Evolutionary conservation across 352 stramenopile genomes (phyloP), one percentile per base, ranked within the genome.

Genomic region (Pythium sp.): DNA sequence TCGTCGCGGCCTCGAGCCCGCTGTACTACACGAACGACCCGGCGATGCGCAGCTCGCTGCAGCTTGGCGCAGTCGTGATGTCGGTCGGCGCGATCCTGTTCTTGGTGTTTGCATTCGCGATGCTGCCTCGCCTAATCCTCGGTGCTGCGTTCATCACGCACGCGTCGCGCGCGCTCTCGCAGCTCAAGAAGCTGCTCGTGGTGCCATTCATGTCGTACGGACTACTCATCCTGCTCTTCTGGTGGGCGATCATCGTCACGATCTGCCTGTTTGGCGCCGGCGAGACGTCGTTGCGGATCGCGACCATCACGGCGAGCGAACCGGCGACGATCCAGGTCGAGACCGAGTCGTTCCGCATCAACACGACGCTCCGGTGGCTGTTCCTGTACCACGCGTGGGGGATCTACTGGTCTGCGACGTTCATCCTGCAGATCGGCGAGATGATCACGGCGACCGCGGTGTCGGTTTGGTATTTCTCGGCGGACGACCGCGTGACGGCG

Each of bases 121-220:
- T 90, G 69, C 74, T 95, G 59, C 83, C 81, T 1, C 72, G 85
- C 5, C 55, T 93, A 18, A 59, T 95, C 41, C 72, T 95, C 2
- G 87, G 84, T 6, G 87, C 82, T 0, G 83, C 79, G 20, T 95
- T 93, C 71, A 92, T 95, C 68, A 89, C 81, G 2, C 86, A 92
- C 65, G 85, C 83, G 15, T 90, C 84, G 15, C 75, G 76, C n/a
- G 81, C 86, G 14, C 65, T 93, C 15, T 74, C 79, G 9, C 76
- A 95, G 57, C 67, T 95, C 5, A 85, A 87, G 67, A 75, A 84
- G 15, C 71, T 95, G 28, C 67, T 92, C 0, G 58, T 93, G 28
- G 71, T 95, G 49, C 84, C 85, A 26, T 91, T 95, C 56, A 71
- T 92, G 18, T 81, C 84, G 28, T 91, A 82, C 28, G 72, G 78